Evolutionary conservation across 208 protist genomes (phyloP).

Genomic region (Trypanosoma congolense): DNA sequence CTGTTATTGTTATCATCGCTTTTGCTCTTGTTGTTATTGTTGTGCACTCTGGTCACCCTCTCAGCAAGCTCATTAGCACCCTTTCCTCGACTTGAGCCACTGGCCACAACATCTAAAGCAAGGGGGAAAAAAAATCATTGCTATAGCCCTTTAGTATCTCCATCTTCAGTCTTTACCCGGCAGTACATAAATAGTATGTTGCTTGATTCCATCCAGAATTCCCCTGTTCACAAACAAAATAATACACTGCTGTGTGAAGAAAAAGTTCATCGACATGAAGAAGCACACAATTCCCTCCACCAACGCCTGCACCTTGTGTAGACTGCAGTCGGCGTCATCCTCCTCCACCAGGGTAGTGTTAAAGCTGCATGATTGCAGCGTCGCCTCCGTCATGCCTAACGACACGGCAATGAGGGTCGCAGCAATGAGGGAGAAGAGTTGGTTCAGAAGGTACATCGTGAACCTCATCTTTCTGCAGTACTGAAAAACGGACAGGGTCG

Average conservation of each 20-base stretch:
- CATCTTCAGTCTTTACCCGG: no score
- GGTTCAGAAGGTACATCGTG: conserved; percentile 62
- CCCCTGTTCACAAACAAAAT: conserved; percentile 83
- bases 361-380: conserved; percentile 68
- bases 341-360: conserved; percentile 24
- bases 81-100: no score
- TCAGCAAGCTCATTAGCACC: no score
- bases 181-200: conserved; percentile 14
- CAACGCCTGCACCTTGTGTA: conserved; percentile 3
- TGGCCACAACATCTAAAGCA: no score
- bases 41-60: no score
- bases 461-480: conserved; percentile 53
- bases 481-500: conserved; percentile 51
- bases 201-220: conserved; percentile 82
- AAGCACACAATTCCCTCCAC: conserved; percentile 60
- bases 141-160: no score
- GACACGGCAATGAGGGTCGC: conserved; percentile 54
- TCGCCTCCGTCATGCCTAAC: conserved; percentile 78
- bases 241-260: conserved; percentile 80
- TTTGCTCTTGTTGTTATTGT: no score
- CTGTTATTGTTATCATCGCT: no score
- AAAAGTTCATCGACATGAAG: conserved; percentile 59
- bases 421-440: conserved; percentile 61
- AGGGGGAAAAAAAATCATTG: no score
- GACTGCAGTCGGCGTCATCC: background rate